Percentiles rank a stretch among this genome's conserved stretches.
These are phyloP conservation scores for Incumbomyces delicatus DNA, from an alignment of 2,329 filamentous ascomycete genomes.

Conservation along the genomic window DNA sequence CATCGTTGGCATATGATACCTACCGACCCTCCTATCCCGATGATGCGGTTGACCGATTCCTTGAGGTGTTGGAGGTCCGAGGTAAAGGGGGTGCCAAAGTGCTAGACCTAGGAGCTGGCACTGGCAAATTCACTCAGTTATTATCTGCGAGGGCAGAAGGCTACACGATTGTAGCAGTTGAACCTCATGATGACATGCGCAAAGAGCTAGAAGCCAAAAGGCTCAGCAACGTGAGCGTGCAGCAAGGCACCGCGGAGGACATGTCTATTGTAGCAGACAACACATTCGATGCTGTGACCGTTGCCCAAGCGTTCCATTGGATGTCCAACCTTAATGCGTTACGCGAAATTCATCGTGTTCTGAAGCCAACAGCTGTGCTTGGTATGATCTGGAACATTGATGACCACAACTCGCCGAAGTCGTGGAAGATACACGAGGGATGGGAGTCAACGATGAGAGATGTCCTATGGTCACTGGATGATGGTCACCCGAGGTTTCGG, in stretches of 20 bases:
- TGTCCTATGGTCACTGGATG: constrained; percentile 46
- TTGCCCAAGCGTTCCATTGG: constrained; percentile 54
- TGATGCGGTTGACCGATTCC: constrained; percentile 48
- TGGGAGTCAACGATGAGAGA: constrained; percentile 57
- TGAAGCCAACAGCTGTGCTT: constrained; percentile 51
- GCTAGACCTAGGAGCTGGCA: constrained; percentile 58
- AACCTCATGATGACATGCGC: constrained; percentile 60
- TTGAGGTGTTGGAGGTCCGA: constrained; percentile 45
- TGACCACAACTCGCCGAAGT: constrained; percentile 56
- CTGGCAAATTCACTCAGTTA: constrained; percentile 59
- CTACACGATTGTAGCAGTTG: constrained; percentile 52
- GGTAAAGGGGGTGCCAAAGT: constrained; percentile 40
- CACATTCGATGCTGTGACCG: constrained; percentile 56
- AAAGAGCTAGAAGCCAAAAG: constrained; percentile 49
- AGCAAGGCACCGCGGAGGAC: constrained; percentile 48
- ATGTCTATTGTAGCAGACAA: constrained; percentile 42
- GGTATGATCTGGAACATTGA: constrained; percentile 67
- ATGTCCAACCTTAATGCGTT: constrained; percentile 57
- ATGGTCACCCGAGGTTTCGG: constrained; percentile 56
- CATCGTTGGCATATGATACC: constrained; percentile 55
- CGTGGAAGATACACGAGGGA: constrained; percentile 45
- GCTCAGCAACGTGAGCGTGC: constrained; percentile 45
- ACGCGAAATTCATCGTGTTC: constrained; percentile 55
- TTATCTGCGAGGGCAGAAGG: constrained; percentile 50
- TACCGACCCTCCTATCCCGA: constrained; percentile 58